phyloP scores from a whole-genome alignment of 805 yeast genomes.

The Kluyveromyces siamensis region DNA sequence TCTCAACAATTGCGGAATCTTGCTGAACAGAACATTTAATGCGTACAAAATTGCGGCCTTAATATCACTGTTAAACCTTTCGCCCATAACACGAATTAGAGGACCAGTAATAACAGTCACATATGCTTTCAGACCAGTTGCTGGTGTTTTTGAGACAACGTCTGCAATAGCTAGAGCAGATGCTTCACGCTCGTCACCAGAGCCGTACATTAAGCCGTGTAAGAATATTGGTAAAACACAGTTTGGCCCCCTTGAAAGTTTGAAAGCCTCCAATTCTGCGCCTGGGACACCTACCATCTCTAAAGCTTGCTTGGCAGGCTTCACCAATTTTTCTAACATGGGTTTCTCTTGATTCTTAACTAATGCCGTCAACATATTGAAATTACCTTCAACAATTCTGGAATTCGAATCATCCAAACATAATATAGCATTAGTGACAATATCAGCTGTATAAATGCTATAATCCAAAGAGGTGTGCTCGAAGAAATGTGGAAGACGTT shows the following conservation, averaged over 20 bases:
- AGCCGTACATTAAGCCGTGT: constrained; percentile 94
- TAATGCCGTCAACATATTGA: constrained; percentile 54
- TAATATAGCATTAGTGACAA: constrained; percentile 60
- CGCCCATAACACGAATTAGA: constrained; percentile 94
- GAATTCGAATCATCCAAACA: constrained; percentile 63
- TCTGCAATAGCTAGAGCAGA: constrained; percentile 88
- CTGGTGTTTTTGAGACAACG: constrained; percentile 75
- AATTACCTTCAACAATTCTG: constrained; percentile 54
- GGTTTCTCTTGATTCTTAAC: constrained; percentile 69
- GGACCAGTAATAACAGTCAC: constrained; percentile 96
- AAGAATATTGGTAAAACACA: constrained; percentile 84
- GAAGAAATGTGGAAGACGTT: constrained; percentile 67
- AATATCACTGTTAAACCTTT: constrained; percentile 81
- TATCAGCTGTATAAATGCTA: constrained; percentile 62
- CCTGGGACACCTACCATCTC: constrained; percentile 52
- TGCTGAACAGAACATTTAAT: constrained; percentile 62
- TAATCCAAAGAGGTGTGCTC: constrained; percentile 57
- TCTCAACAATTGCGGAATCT: constrained; percentile 83
- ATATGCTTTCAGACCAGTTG: constrained; percentile 72
- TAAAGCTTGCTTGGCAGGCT: constrained; percentile 72
- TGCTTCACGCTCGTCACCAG: constrained; percentile 68
- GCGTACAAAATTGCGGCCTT: constrained; percentile 91
- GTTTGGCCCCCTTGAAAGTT: constrained; percentile 70
- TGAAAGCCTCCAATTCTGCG: constrained; percentile 64
- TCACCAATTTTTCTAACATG: constrained; percentile 64